phyloP scores from a whole-genome alignment of 371 early-diverging fungal genomes.

The Catenaria anguillulae region DNA sequence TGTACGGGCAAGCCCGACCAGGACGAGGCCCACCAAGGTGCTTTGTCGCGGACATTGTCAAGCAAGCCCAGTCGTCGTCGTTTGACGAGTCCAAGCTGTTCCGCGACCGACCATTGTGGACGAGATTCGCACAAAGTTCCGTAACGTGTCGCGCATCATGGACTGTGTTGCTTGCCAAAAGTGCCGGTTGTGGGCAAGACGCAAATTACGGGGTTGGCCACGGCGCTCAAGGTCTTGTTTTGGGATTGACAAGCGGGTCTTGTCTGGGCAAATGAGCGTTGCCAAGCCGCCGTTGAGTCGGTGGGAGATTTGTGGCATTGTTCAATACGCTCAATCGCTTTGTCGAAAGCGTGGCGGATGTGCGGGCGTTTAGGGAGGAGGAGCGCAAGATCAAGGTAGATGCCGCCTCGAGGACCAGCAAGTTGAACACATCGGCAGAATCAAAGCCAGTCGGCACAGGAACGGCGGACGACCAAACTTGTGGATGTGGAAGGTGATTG shows the following conservation, averaged over 20 bases:
- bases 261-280: conserved; percentile 23
- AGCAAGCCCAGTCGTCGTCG: conserved; percentile 13
- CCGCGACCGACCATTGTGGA: conserved; percentile 52
- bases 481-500: neutral
- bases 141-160: conserved; percentile 91
- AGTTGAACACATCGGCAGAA: neutral
- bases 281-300: conserved; percentile 29
- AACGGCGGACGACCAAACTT: neutral
- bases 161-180: conserved; percentile 97
- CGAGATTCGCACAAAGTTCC: conserved; percentile 79
- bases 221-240: conserved; percentile 87
- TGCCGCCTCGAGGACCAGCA: neutral
- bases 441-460: too few relatives aligned
- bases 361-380: conserved; percentile 32
- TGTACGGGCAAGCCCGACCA: conserved; percentile 41
- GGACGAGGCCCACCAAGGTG: conserved; percentile 29
- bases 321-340: conserved; percentile 78
- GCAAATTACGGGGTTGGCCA: conserved; percentile 50
- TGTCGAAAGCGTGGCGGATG: conserved; percentile 55
- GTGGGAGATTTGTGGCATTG: conserved; percentile 78
- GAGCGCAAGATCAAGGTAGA: conserved; percentile 16
- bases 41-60: conserved; percentile 28
- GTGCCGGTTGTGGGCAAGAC: conserved; percentile 93
- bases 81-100: conserved; percentile 84
- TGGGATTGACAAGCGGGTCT: conserved; percentile 54